These are phyloP conservation scores for Xylaria cubensis DNA, from an alignment of 495 filamentous ascomycete species.

Conservation along the genomic window DNA sequence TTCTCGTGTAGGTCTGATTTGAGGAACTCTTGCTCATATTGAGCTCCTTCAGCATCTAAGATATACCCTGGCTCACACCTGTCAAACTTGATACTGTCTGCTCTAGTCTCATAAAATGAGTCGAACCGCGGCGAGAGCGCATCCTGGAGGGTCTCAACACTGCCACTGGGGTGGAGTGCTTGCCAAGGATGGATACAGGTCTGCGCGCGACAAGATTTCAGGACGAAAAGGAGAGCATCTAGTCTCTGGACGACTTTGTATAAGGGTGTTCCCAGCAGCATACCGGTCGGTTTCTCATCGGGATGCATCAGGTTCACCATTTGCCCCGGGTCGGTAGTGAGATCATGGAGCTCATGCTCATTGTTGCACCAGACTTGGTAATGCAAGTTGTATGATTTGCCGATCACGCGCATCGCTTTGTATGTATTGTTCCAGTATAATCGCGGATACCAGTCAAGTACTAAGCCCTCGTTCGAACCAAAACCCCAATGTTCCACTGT, in stretches of 20 bases:
- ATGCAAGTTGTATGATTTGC: slow-evolving; percentile 62
- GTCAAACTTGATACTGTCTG: slow-evolving; percentile 58
- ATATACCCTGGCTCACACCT: slow-evolving; percentile 68
- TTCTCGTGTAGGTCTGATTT: neutral
- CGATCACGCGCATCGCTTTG: slow-evolving; percentile 65
- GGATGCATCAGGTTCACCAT: slow-evolving; percentile 62
- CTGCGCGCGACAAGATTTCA: slow-evolving; percentile 67
- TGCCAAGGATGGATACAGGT: slow-evolving; percentile 67
- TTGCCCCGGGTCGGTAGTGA: slow-evolving; percentile 67
- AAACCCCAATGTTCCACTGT: slow-evolving; percentile 71
- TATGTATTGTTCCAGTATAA: slow-evolving; percentile 64
- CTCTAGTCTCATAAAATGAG: slow-evolving; percentile 58
- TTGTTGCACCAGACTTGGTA: slow-evolving; percentile 73
- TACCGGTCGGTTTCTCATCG: slow-evolving; percentile 27
- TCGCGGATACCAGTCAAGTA: slow-evolving; percentile 39
- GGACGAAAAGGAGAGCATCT: slow-evolving; percentile 66
- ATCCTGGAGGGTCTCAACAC: slow-evolving; percentile 47
- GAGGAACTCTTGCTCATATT: slow-evolving; percentile 45
- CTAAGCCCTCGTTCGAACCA: slow-evolving; percentile 57
- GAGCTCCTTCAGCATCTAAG: slow-evolving; percentile 66
- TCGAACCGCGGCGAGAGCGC: slow-evolving; percentile 61
- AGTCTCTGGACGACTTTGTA: slow-evolving; percentile 56
- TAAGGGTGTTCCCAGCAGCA: slow-evolving; percentile 54
- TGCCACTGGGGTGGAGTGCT: slow-evolving; percentile 61
- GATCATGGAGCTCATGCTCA: slow-evolving; percentile 69